Conservation (phyloP, 2,329 filamentous ascomycete genomes). For the Arthroderma sp. region DNA sequence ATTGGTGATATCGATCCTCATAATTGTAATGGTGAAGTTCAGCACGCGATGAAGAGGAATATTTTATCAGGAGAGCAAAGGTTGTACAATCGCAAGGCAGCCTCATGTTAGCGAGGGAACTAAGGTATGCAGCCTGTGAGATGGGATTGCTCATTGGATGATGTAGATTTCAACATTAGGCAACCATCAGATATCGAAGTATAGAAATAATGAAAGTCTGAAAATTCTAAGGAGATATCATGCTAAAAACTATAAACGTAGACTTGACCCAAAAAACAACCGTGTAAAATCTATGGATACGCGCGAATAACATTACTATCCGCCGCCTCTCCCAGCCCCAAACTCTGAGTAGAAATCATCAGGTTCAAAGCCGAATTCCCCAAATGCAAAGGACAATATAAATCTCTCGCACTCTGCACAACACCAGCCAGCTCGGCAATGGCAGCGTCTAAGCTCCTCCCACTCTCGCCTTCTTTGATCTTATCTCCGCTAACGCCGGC, state of each 20-base stretch:
- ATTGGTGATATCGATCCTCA: no score
- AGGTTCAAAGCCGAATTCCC: conserved; percentile 25
- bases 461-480: conserved; percentile 17
- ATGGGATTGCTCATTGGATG: no score
- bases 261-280: no score
- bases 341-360: conserved; percentile 20
- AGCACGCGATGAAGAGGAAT: no score
- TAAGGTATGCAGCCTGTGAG: no score
- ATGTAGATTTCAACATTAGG: not conserved
- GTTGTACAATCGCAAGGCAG: no score
- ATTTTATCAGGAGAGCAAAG: no score
- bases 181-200: not conserved
- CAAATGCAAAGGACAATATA: conserved; percentile 26
- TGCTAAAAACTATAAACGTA: not conserved
- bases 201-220: not conserved
- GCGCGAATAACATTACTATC: conserved; percentile 20
- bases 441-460: conserved; percentile 25
- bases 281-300: conserved; percentile 16
- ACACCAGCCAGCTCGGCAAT: conserved; percentile 26
- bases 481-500: conserved; percentile 16
- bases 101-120: no score
- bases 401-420: conserved; percentile 29
- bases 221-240: not conserved
- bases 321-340: conserved; percentile 19
- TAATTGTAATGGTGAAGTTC: no score